A percentile compares a stretch with the other conserved stretches of the same genome.
Evolutionary conservation across 805 yeast genomes (phyloP).

Genomic region (Nakazawaea holstii): DNA sequence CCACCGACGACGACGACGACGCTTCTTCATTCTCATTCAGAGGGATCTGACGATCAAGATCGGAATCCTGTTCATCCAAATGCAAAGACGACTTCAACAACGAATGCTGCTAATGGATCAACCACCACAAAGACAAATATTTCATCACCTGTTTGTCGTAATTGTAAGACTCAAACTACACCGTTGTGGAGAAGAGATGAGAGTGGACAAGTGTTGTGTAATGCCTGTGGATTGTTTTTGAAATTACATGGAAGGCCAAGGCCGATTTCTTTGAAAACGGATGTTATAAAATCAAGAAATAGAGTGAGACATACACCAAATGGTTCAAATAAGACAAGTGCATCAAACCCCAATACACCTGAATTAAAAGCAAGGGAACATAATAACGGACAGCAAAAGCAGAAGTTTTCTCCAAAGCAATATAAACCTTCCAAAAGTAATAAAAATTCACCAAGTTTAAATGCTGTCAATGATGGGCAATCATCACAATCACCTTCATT

Average conservation of each 20-base stretch:
- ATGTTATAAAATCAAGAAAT: conserved; percentile 87
- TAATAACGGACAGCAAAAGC: conserved; percentile 12
- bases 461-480: neutral
- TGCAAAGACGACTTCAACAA: conserved; percentile 52
- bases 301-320: conserved; percentile 54
- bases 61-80: conserved; percentile 46
- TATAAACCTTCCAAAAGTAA: conserved; percentile 23
- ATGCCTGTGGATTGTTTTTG: conserved; percentile 88
- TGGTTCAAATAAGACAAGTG: conserved; percentile 11
- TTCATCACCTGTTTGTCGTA: conserved; percentile 72
- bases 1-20: neutral
- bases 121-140: conserved; percentile 62
- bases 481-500: conserved; percentile 34
- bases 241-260: conserved; percentile 91
- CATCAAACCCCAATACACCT: conserved; percentile 48
- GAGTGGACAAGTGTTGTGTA: conserved; percentile 83
- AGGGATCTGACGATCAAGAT: conserved; percentile 13
- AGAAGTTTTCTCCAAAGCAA: conserved; percentile 31
- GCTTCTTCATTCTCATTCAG: conserved; percentile 5
- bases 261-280: conserved; percentile 87
- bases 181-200: conserved; percentile 96
- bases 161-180: conserved; percentile 88
- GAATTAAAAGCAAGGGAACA: conserved; percentile 47
- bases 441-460: conserved; percentile 11
- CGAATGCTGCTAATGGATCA: conserved; percentile 52